Evolutionary conservation across 2,329 filamentous ascomycete genomes (phyloP).

Genomic region (Xylaria sp.): DNA sequence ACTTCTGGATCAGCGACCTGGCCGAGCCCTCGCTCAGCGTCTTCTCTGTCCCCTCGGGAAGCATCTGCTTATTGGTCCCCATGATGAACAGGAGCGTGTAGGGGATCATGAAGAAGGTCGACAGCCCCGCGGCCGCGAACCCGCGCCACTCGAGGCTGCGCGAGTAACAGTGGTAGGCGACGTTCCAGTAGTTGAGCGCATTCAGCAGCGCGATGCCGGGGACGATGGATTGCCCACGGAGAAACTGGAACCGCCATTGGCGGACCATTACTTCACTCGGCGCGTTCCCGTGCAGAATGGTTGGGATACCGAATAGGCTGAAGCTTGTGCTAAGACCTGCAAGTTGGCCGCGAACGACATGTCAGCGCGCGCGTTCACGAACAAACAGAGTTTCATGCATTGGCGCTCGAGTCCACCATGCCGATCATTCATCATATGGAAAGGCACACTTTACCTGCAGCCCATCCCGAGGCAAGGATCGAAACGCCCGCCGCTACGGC

Average conservation of each 20-base stretch:
- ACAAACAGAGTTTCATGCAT: background rate
- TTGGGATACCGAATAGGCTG: constrained; percentile 28
- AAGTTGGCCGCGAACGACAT: background rate
- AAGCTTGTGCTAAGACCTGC: constrained; percentile 31
- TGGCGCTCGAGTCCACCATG: no score
- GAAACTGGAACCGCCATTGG: constrained; percentile 33
- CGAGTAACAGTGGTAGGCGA: constrained; percentile 29
- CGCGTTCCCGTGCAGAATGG: constrained; percentile 28
- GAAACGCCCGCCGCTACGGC: constrained; percentile 18
- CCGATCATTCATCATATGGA: background rate
- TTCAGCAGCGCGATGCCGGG: constrained; percentile 24
- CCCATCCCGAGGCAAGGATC: constrained; percentile 27
- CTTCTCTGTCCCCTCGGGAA: constrained; percentile 25
- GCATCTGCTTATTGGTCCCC: constrained; percentile 27
- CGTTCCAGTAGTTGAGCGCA: constrained; percentile 29
- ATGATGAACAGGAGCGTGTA: constrained; percentile 33
- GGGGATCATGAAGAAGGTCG: constrained; percentile 32
- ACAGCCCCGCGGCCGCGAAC: constrained; percentile 32
- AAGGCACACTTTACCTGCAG: constrained; percentile 21
- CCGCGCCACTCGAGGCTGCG: constrained; percentile 34
- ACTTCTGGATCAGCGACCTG: constrained; percentile 36
- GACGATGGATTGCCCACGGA: constrained; percentile 28
- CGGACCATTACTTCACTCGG: constrained; percentile 31
- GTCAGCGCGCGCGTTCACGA: constrained; percentile 9
- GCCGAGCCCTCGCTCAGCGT: constrained; percentile 34